phyloP scores from a whole-genome alignment of 805 yeast species.

The Nematodospora valgi region DNA sequence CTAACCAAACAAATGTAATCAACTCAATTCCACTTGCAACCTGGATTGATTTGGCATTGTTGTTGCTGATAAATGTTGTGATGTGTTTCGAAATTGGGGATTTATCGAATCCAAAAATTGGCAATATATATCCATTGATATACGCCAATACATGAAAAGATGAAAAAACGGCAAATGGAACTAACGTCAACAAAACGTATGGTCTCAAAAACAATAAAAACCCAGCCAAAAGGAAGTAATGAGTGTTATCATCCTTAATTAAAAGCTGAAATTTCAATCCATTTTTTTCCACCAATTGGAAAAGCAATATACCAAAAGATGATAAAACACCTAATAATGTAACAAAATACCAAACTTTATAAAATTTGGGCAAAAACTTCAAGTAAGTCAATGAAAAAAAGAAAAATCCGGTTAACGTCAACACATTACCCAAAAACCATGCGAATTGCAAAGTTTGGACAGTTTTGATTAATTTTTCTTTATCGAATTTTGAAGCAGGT shows the following conservation, averaged over 20 bases:
- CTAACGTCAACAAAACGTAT: constrained; percentile 54
- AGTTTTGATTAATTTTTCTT: constrained; percentile 9
- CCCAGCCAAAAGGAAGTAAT: constrained; percentile 61
- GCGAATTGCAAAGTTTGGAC: constrained; percentile 55
- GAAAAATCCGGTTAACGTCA: constrained; percentile 29
- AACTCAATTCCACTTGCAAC: constrained; percentile 39
- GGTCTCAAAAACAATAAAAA: constrained; percentile 51
- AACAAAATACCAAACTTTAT: constrained; percentile 49
- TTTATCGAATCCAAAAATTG: constrained; percentile 45
- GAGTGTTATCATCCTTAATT: constrained; percentile 59
- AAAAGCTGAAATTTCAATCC: constrained; percentile 21
- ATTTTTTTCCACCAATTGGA: constrained; percentile 44
- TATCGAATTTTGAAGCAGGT: constrained; percentile 6
- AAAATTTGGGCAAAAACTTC: constrained; percentile 21
- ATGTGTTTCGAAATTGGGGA: constrained; percentile 37
- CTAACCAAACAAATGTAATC: constrained; percentile 42
- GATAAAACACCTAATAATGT: constrained; percentile 62
- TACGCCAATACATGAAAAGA: constrained; percentile 79
- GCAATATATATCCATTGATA: constrained; percentile 60
- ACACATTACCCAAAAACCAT: constrained; percentile 60
- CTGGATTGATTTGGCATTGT: constrained; percentile 37
- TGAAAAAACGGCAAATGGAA: constrained; percentile 77
- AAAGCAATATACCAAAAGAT: constrained; percentile 74
- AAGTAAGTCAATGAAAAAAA: constrained; percentile 33
- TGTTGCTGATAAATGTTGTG: constrained; percentile 29